Evolutionary conservation across 2,329 filamentous ascomycete species (phyloP).

Genomic region (Microdochium trichocladiopsis): DNA sequence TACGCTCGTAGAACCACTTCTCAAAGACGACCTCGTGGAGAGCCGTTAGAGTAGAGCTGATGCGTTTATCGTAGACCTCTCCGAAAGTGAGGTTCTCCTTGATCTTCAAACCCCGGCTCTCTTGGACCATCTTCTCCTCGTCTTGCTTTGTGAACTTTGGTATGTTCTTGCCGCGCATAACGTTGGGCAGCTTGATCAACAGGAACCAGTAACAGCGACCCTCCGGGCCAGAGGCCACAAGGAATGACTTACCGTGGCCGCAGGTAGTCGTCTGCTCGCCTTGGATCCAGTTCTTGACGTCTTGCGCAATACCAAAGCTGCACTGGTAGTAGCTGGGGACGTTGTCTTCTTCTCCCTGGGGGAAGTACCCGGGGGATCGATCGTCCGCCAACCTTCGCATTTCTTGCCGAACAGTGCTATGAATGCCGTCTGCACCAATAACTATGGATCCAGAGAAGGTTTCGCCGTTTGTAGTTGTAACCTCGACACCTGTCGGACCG

Average conservation of each 20-base stretch:
- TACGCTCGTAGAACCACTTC: conserved; percentile 23
- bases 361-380: conserved; percentile 15
- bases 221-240: conserved; percentile 20
- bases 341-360: conserved; percentile 8
- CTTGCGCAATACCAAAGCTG: conserved; percentile 28
- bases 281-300: conserved; percentile 11
- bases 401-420: conserved; percentile 26
- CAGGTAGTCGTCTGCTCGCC: conserved; percentile 10
- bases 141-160: conserved; percentile 23
- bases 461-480: conserved; percentile 21
- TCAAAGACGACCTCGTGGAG: conserved; percentile 23
- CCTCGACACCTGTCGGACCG: conserved; percentile 15
- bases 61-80: conserved; percentile 18
- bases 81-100: conserved; percentile 18
- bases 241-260: conserved; percentile 13
- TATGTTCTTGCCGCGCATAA: conserved; percentile 20
- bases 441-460: conserved; percentile 23
- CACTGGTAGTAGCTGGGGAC: conserved; percentile 21
- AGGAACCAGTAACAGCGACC: conserved; percentile 27
- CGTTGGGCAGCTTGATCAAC: conserved; percentile 19
- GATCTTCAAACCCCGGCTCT: conserved; percentile 11
- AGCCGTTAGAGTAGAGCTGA: conserved; percentile 20
- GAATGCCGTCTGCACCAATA: conserved; percentile 31
- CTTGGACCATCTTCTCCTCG: conserved; percentile 16
- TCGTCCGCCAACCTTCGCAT: conserved; percentile 15